Conservation (phyloP, 176 grass and related monocot species). For the Chrysopogon serrulatus region DNA sequence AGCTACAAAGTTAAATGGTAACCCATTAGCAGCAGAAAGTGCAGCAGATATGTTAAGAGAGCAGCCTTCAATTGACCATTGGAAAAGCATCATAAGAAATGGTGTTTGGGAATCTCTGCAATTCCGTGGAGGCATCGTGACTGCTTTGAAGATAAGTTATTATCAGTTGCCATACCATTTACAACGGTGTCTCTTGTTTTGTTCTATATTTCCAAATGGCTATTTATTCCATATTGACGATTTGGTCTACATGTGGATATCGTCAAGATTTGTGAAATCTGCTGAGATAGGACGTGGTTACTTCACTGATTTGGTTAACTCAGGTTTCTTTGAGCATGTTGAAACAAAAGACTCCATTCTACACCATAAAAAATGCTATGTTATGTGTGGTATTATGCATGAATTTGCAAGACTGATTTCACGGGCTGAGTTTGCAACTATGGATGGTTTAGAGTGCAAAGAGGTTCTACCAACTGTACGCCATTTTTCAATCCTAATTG, state of each 20-base stretch:
- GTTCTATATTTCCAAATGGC: background rate
- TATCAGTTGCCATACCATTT: background rate
- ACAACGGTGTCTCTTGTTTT: background rate
- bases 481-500: constrained; percentile 15
- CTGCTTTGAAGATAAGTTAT: constrained; percentile 15
- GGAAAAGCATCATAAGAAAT: background rate
- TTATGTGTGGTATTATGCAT: constrained; percentile 25
- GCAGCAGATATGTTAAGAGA: background rate
- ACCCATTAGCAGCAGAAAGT: constrained; percentile 34
- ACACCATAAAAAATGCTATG: background rate
- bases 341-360: no score
- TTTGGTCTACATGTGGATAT: constrained; percentile 43
- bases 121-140: constrained; percentile 1
- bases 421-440: background rate
- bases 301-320: constrained; percentile 15
- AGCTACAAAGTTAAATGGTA: background rate
- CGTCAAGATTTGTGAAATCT: constrained; percentile 38
- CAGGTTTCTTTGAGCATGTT: background rate
- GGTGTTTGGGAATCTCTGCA: constrained; percentile 17
- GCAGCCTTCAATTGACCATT: background rate
- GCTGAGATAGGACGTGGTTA: constrained; percentile 15
- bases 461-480: background rate
- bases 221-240: background rate
- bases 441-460: background rate
- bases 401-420: constrained; percentile 28